phyloP scores from a whole-genome alignment of 179 eudicot species.

The Monotropa hypopitys region DNA sequence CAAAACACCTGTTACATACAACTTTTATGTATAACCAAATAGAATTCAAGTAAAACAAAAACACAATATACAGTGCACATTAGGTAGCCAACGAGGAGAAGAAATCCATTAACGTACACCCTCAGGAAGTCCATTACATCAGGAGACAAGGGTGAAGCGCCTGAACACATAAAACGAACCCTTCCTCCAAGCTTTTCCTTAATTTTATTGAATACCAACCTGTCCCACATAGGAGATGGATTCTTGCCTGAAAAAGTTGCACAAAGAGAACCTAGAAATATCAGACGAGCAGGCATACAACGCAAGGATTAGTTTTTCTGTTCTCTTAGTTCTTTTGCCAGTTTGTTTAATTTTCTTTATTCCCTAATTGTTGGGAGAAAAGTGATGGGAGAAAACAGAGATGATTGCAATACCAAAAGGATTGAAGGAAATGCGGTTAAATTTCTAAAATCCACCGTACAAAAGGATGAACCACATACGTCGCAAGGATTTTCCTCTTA shows the following conservation, averaged over 20 bases:
- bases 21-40: background rate
- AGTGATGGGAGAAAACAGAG: background rate
- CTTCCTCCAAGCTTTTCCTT: conserved; percentile 42
- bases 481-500: background rate
- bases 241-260: conserved; percentile 30
- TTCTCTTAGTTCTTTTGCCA: background rate
- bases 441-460: background rate
- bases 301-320: background rate
- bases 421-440: background rate
- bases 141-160: conserved; percentile 48
- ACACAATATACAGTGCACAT: background rate
- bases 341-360: background rate
- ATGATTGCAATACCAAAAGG: background rate
- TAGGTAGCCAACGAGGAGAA: background rate
- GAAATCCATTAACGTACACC: conserved; percentile 27
- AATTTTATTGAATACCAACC: conserved; percentile 40
- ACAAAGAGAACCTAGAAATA: background rate
- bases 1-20: conserved; percentile 34
- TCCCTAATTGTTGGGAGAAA: background rate
- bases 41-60: background rate
- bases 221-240: conserved; percentile 47
- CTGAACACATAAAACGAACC: conserved; percentile 36
- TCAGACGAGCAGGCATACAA: conserved; percentile 18
- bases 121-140: conserved; percentile 45
- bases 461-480: background rate